A percentile compares a stretch with the other conserved stretches of the same genome.
phyloP scores from a whole-genome alignment of 805 yeast genomes.

The Lipomyces anomalus region DNA sequence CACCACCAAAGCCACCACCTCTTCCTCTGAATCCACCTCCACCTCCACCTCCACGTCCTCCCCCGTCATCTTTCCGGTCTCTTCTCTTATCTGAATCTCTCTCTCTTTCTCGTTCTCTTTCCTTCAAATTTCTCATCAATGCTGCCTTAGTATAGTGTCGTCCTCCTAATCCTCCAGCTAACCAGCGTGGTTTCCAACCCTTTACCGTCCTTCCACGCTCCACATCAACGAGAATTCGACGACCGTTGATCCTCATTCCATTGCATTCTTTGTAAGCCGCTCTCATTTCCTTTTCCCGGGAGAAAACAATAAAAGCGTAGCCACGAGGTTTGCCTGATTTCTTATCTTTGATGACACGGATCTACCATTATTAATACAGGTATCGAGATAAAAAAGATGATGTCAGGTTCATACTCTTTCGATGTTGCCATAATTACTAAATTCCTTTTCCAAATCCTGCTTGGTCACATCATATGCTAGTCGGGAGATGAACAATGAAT shows the following conservation, averaged over 20 bases:
- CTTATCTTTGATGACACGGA: constrained; percentile 53
- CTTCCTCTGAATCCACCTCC: constrained; percentile 5
- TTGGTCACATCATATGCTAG: constrained; percentile 61
- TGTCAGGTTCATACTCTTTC: constrained; percentile 40
- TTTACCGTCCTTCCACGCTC: constrained; percentile 37
- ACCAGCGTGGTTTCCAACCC: constrained; percentile 38
- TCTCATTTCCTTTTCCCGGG: constrained; percentile 53
- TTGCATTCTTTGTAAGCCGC: constrained; percentile 58
- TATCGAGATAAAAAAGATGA: constrained; percentile 12
- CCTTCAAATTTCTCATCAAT: constrained; percentile 17
- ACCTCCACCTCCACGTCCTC: constrained; percentile 6
- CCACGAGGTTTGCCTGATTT: constrained; percentile 59
- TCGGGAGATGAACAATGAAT: constrained; percentile 73
- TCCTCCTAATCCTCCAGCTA: constrained; percentile 95
- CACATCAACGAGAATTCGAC: constrained; percentile 43
- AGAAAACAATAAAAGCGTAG: constrained; percentile 76
- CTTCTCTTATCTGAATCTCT: neutral
- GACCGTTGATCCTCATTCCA: constrained; percentile 45
- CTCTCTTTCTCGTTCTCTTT: constrained; percentile 18
- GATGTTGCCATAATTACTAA: constrained; percentile 63
- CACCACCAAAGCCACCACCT: constrained; percentile 28
- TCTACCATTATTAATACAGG: constrained; percentile 11
- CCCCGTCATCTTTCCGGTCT: constrained; percentile 5
- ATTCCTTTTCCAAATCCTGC: constrained; percentile 57
- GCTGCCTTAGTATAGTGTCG: constrained; percentile 49